Base-by-base conservation (phyloP, 768 basidiomycete species). In the Tulasnella sp. region DNA sequence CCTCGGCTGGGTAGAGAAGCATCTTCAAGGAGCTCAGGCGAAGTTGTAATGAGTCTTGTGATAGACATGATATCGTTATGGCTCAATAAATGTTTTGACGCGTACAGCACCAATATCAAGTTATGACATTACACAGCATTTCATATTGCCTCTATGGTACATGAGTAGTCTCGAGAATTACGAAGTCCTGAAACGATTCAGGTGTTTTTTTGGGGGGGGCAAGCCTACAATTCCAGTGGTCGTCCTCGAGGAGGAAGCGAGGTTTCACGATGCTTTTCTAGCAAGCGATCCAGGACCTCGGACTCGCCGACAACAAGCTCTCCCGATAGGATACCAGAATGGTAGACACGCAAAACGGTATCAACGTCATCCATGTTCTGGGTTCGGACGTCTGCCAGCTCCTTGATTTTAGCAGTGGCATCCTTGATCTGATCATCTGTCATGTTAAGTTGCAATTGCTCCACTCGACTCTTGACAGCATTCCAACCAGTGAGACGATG, bases 281-380 rank as follows among this genome's bases (percentile, higher is more conserved):
- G 74, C 28, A 98, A 72, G 53, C 81, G 75, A 65, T 96, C 91
- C 27, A 98, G 74, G 4, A 87, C 82, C 62, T 85, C 83, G 68
- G 82, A 84, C 68, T 96, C 87, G n/a, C 95, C 91, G 37, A 96
- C 83, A 39, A 78, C 79, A 60, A 99, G 83, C 64, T 87, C 80
- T 52, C 95, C 95, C 32, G 82, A 81, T 62, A 83, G 80, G 65
- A 96, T 90, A 29, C 84, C 90, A 47, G 84, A 83, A 72, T 96
- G 91, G 69, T 95, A 96, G 34, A 98, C 76, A 63, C 95, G 87
- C 39, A 99, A 76, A 32, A 99, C 79, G 28, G 89, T 86, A 67
- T 99, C 95, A 55, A 99, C 95, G 63, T 98, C 93, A 62, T 98
- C 92, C 90, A 99, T 98, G 10, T 86, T 89, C 66, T 99, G 95